A percentile compares a stretch with the other conserved stretches of the same genome.
These are phyloP conservation scores for Madurella mycetomatis DNA, from an alignment of 2,329 filamentous ascomycete genomes.

Conservation along the genomic window DNA sequence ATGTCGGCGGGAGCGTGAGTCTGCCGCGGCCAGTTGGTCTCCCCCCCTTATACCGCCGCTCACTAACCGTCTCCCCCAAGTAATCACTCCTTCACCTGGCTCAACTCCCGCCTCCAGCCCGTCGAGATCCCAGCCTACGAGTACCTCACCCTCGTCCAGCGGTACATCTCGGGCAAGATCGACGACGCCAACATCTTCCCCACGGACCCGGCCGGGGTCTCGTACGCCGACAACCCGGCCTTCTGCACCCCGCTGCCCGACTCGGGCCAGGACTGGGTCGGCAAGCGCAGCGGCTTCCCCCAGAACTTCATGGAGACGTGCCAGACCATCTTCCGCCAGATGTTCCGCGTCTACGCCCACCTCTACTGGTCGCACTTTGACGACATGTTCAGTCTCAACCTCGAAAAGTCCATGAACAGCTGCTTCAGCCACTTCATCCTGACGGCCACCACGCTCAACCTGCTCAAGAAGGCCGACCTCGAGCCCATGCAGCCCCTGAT, in stretches of 20 bases:
- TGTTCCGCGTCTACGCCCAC: constrained; percentile 97
- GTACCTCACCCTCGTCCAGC: constrained; percentile 93
- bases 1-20: constrained; percentile 94
- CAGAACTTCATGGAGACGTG: constrained; percentile 84
- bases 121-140: constrained; percentile 89
- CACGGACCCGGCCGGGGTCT: constrained; percentile 70
- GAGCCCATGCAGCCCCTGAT: constrained; percentile 95
- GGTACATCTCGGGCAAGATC: constrained; percentile 95
- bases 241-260: constrained; percentile 55
- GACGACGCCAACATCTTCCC: constrained; percentile 88
- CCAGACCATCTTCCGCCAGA: constrained; percentile 92
- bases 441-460: constrained; percentile 73
- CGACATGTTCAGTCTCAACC: constrained; percentile 77
- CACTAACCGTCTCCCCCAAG: constrained; percentile 32
- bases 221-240: constrained; percentile 57
- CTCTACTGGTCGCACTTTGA: constrained; percentile 95
- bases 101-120: constrained; percentile 80
- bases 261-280: constrained; percentile 71
- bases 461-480: constrained; percentile 83
- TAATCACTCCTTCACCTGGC: constrained; percentile 96
- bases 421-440: constrained; percentile 83
- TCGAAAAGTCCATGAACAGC: constrained; percentile 78
- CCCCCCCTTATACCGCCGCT: neutral
- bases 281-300: constrained; percentile 89
- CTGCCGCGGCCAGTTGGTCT: neutral